Evolutionary conservation across 305 asterid species (phyloP).

Genomic region (Lippia alba): DNA sequence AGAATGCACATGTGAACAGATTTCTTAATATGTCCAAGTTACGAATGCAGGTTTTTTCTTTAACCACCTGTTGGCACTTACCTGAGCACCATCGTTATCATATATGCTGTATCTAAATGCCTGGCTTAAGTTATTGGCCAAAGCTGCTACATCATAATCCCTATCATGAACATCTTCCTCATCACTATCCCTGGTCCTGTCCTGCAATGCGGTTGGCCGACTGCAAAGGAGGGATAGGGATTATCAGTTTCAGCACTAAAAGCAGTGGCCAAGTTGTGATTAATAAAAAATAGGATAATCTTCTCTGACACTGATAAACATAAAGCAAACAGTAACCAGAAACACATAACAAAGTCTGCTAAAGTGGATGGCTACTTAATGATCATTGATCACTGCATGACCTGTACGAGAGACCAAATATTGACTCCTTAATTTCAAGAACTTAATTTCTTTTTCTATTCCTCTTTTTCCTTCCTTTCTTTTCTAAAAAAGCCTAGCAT

Average conservation of each 20-base stretch:
- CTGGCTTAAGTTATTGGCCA: constrained; percentile 93
- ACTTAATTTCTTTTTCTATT: too few species aligned
- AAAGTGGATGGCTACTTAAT: not conserved
- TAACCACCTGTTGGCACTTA: constrained; percentile 33
- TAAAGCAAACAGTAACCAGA: constrained; percentile 4
- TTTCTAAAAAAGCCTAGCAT: not conserved
- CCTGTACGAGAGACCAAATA: not conserved
- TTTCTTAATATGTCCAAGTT: not conserved
- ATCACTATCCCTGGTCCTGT: constrained; percentile 91
- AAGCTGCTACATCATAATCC: constrained; percentile 95
- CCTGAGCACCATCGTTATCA: constrained; percentile 92
- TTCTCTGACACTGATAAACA: not conserved
- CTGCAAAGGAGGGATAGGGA: constrained; percentile 52
- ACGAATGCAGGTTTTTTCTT: constrained; percentile 5
- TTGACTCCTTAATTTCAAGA: not conserved
- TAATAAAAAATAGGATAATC: not conserved
- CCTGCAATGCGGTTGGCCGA: constrained; percentile 93
- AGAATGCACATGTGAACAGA: constrained; percentile 31
- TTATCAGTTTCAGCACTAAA: constrained; percentile 19
- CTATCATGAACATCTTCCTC: constrained; percentile 92
- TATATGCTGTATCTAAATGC: constrained; percentile 89
- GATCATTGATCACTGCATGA: too few species aligned
- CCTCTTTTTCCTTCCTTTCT: too few species aligned
- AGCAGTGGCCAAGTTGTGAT: constrained; percentile 17
- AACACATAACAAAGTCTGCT: not conserved